Base-by-base conservation (phyloP, 2,329 filamentous ascomycete species). In the Pseudomassariella vexata region DNA sequence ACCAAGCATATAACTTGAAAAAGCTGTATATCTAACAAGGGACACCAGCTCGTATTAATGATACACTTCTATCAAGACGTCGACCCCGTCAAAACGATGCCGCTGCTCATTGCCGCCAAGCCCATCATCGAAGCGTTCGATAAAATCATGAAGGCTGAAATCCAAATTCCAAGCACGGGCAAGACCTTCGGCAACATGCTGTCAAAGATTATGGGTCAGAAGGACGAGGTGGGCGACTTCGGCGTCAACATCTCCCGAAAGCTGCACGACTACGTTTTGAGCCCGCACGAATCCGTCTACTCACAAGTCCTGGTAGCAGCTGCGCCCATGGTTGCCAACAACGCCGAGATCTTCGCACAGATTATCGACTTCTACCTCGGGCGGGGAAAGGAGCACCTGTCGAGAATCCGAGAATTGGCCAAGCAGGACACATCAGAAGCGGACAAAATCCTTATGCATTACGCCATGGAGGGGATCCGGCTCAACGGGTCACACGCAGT, bases 181-280 rank as follows among this genome's bases (percentile, higher is more conserved):
- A 19, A 30, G 8, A 33, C 65, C 70, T 14, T 37, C 2, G 30
- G 26, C 6, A 27, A 28, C n/a, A 28, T 33, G n/a, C 19, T 17
- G 15, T 18, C 22, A 23, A 19, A 14, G 21, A 16, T 24, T n/a
- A 24, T 22, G 19, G 30, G 24, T 16, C 11, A 31, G 18, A 24
- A 28, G 18, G 6, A 23, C 23, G 27, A 30, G 6, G 28, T 37
- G 22, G 21, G 27, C 7, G 22, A 30, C 9, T 37, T 23, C 10
- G 35, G 35, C 12, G 30, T 34, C 10, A 14, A 21, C 21, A 12
- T 37, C 16, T 23, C 34, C 7, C 26, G 27, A n/a, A 14, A 18
- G 17, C 28, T 37, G 15, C 30, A n/a, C n/a, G 19, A 24, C 17
- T 22, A 22, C 9, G 9, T 19, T 2, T 17, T 25, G 30, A 24